Evolutionary conservation across 331 rosid genomes (phyloP).

Genomic region (Quercus phellos): DNA sequence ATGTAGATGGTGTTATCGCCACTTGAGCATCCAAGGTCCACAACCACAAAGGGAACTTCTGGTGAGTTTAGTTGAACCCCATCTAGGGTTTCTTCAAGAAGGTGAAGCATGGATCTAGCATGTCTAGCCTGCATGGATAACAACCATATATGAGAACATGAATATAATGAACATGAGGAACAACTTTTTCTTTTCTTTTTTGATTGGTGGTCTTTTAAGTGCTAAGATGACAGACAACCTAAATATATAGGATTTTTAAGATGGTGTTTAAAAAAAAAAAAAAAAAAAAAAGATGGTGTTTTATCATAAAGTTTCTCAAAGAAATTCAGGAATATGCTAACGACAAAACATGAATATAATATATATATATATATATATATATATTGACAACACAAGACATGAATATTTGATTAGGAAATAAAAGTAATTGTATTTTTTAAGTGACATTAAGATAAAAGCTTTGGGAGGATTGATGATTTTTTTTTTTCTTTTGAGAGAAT

Average conservation of each 20-base stretch:
- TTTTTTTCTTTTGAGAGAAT: no score
- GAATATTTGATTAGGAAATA: not conserved
- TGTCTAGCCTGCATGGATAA: conserved; percentile 58
- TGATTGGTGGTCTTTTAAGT: no score
- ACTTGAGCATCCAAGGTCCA: conserved; percentile 84
- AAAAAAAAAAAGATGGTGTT: no score
- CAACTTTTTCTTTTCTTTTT: no score
- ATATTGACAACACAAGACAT: no score
- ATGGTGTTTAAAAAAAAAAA: no score
- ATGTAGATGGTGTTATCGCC: conserved; percentile 83
- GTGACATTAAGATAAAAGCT: not conserved
- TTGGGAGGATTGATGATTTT: not conserved
- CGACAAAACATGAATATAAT: not conserved
- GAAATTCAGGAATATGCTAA: not conserved
- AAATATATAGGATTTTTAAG: no score
- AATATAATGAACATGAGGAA: not conserved
- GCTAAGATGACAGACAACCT: no score
- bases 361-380: no score
- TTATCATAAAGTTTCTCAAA: not conserved
- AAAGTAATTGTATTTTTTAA: not conserved
- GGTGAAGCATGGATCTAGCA: conserved; percentile 85
- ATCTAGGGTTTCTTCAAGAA: conserved; percentile 76
- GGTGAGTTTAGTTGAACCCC: conserved; percentile 40
- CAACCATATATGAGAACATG: not conserved
- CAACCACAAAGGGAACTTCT: conserved; percentile 63